A percentile compares a stretch with the other conserved stretches of the same genome.
Evolutionary conservation across 148 eudicot species (phyloP).

Genomic region (Vaccinium macrocarpon): DNA sequence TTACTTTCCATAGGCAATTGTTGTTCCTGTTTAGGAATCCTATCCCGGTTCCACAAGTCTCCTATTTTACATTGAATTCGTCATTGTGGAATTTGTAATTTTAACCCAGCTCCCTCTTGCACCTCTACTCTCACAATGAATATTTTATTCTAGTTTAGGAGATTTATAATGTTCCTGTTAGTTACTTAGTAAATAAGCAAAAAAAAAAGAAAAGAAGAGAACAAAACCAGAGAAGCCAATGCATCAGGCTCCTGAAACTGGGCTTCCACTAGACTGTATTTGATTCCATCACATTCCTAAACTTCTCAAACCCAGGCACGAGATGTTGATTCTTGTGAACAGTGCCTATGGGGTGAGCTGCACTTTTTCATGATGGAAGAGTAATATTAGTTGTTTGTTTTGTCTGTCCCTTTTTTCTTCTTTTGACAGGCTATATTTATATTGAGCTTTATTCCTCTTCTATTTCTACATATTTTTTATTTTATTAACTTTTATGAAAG

Average conservation of each 20-base stretch:
- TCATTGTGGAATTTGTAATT: neutral
- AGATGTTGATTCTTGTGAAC: neutral
- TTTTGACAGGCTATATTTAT: neutral
- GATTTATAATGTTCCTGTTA: neutral
- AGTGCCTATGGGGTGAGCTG: neutral
- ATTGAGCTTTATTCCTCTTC: constrained; percentile 2
- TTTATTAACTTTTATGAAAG: neutral
- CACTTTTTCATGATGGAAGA: neutral
- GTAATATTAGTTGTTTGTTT: neutral
- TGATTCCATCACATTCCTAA: neutral
- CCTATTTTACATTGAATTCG: neutral
- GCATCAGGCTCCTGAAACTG: neutral
- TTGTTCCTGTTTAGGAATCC: neutral
- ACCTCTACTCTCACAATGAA: neutral
- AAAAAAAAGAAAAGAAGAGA: too few relatives aligned
- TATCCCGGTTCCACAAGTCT: neutral
- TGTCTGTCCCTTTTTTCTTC: neutral
- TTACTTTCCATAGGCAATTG: neutral
- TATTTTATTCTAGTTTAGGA: neutral
- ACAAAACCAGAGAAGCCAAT: neutral
- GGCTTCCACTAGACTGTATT: neutral
- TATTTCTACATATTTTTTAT: neutral
- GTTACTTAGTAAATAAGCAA: neutral
- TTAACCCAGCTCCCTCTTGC: neutral
- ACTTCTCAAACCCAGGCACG: neutral